phyloP scores from a whole-genome alignment of 257 asterid genomes.

The Solanum chilense region DNA sequence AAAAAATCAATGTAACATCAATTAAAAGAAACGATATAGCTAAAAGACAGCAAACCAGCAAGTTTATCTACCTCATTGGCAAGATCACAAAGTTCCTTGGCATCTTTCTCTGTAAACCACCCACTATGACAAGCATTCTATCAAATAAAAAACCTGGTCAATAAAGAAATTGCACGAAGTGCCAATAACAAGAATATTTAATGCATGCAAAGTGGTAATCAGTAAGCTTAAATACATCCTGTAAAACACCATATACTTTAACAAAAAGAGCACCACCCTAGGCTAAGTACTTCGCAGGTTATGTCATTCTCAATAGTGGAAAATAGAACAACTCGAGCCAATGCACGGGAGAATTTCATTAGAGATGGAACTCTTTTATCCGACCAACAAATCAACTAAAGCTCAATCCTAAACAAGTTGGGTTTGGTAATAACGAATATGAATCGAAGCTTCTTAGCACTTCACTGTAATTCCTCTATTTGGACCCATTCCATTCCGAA shows the following conservation, averaged over 20 bases:
- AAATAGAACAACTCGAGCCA: background rate
- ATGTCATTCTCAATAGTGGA: background rate
- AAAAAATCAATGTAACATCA: background rate
- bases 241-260: background rate
- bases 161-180: background rate
- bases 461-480: background rate
- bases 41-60: background rate
- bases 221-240: background rate
- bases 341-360: background rate
- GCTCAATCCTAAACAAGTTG: background rate
- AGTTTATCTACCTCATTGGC: conserved; percentile 40
- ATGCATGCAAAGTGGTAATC: background rate
- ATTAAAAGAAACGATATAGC: background rate
- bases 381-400: background rate
- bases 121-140: conserved; percentile 70
- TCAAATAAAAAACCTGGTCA: conserved; percentile 17
- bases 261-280: background rate
- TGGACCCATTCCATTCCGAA: background rate
- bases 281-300: background rate
- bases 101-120: conserved; percentile 66
- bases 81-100: conserved; percentile 46
- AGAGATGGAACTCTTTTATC: background rate
- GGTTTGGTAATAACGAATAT: background rate
- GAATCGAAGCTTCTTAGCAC: background rate
- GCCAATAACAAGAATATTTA: background rate